These are phyloP conservation scores for Takakia lepidozioides DNA, from an alignment of 225 moss, liverwort and hornwort genomes.

Conservation along the genomic window DNA sequence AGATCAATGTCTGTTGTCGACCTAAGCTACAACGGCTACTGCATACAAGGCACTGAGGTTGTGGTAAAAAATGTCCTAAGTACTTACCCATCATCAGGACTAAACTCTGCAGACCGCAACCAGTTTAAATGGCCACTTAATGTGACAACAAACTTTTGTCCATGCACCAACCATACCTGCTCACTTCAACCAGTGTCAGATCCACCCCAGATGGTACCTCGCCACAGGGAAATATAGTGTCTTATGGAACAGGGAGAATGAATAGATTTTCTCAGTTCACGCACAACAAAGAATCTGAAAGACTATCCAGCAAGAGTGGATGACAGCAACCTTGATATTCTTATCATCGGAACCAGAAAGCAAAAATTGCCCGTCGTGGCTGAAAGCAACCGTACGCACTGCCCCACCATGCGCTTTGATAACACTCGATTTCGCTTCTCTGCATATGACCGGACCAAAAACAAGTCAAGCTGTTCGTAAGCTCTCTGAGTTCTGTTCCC, in stretches of 20 bases:
- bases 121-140: slow-evolving; percentile 87
- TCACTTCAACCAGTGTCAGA: not conserved
- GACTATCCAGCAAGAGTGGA: not conserved
- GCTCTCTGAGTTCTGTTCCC: too few relatives aligned
- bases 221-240: too few relatives aligned
- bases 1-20: too few relatives aligned
- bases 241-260: too few relatives aligned
- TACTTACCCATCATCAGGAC: slow-evolving; percentile 53
- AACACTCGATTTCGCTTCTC: slow-evolving; percentile 72
- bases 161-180: slow-evolving; percentile 81
- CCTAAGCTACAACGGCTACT: too few relatives aligned
- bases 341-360: slow-evolving; percentile 92
- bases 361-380: slow-evolving; percentile 58
- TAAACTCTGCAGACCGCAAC: slow-evolving; percentile 89
- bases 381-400: slow-evolving; percentile 69
- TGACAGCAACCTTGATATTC: slow-evolving; percentile 56
- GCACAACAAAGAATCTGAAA: not conserved
- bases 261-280: too few relatives aligned
- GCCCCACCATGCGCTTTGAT: slow-evolving; percentile 93
- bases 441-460: slow-evolving; percentile 12
- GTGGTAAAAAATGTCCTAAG: too few relatives aligned
- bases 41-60: too few relatives aligned
- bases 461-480: not conserved
- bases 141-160: slow-evolving; percentile 66
- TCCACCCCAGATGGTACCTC: too few relatives aligned